Percentiles rank a stretch among this genome's conserved stretches.
Evolutionary conservation across 345 rosid genomes (phyloP).

Genomic region (Stellera chamaejasme): DNA sequence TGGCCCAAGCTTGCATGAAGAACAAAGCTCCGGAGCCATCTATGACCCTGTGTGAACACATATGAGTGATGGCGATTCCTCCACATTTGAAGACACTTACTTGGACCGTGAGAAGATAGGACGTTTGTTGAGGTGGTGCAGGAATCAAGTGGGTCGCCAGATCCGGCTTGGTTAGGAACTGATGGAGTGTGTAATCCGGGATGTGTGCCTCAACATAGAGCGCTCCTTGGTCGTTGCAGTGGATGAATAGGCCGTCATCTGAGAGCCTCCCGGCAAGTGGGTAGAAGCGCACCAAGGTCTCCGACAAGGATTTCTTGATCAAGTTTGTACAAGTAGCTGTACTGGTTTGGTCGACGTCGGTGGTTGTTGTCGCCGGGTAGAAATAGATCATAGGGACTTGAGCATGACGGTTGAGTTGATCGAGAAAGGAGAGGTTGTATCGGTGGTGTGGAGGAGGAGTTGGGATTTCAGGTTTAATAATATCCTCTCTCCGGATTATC

Average conservation of each 20-base stretch:
- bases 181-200: slow-evolving; percentile 14
- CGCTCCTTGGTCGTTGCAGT: slow-evolving; percentile 39
- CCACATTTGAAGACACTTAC: slow-evolving; percentile 31
- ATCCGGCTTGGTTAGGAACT: slow-evolving; percentile 17
- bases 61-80: slow-evolving; percentile 26
- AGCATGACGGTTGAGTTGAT: slow-evolving; percentile 15
- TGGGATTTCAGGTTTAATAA: no score
- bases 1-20: slow-evolving; percentile 17
- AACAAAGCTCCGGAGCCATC: slow-evolving; percentile 30
- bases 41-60: slow-evolving; percentile 31
- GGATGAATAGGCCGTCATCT: slow-evolving; percentile 17
- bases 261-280: slow-evolving; percentile 42
- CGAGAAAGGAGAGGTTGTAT: slow-evolving; percentile 7
- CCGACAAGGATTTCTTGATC: slow-evolving; percentile 30
- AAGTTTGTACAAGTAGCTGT: not conserved
- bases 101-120: slow-evolving; percentile 1
- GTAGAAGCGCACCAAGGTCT: slow-evolving; percentile 33
- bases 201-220: slow-evolving; percentile 24
- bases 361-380: not conserved
- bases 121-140: slow-evolving; percentile 1
- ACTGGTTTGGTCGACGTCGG: slow-evolving; percentile 1
- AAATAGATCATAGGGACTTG: slow-evolving; percentile 21
- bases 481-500: no score
- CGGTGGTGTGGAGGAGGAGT: no score
- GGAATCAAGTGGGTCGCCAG: slow-evolving; percentile 18